Evolutionary conservation across 2,329 filamentous ascomycete genomes (phyloP).

Genomic region (Penicillium aurantiogriseum): DNA sequence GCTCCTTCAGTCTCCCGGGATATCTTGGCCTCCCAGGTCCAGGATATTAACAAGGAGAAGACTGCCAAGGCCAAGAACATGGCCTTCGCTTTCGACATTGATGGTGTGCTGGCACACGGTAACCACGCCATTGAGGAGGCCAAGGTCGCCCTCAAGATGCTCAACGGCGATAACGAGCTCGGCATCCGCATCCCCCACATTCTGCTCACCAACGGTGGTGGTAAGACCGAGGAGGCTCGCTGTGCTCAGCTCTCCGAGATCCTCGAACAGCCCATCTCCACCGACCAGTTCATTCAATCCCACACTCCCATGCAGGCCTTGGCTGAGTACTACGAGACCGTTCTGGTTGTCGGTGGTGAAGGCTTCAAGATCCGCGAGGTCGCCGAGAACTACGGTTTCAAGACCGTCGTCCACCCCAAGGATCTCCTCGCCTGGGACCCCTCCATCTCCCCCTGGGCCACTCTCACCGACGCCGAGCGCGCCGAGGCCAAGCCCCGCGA

Average conservation of each 20-base stretch:
- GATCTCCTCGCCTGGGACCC: constrained; percentile 70
- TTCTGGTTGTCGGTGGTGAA: constrained; percentile 73
- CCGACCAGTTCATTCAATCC: constrained; percentile 74
- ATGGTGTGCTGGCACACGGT: constrained; percentile 73
- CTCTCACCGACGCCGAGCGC: constrained; percentile 67
- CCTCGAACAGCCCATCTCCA: constrained; percentile 62
- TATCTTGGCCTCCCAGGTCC: constrained; percentile 67
- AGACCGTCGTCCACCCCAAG: constrained; percentile 70
- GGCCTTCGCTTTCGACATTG: constrained; percentile 70
- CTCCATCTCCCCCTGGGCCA: constrained; percentile 66
- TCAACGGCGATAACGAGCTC: constrained; percentile 74
- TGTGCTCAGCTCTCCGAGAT: constrained; percentile 67
- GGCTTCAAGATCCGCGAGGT: constrained; percentile 72
- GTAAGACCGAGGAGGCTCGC: constrained; percentile 66
- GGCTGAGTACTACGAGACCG: constrained; percentile 72
- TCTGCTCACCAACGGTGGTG: constrained; percentile 72
- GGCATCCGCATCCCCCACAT: constrained; percentile 76
- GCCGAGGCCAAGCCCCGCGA: constrained; percentile 67
- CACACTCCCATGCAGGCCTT: constrained; percentile 76
- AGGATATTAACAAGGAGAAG: constrained; percentile 65
- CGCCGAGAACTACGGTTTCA: constrained; percentile 71
- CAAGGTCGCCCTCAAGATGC: constrained; percentile 64
- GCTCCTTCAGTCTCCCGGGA: constrained; percentile 58
- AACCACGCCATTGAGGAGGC: constrained; percentile 69
- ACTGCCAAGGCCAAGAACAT: constrained; percentile 72